Evolutionary conservation across 2,329 filamentous ascomycete species (phyloP).

Genomic region (Colletotrichum sp.): DNA sequence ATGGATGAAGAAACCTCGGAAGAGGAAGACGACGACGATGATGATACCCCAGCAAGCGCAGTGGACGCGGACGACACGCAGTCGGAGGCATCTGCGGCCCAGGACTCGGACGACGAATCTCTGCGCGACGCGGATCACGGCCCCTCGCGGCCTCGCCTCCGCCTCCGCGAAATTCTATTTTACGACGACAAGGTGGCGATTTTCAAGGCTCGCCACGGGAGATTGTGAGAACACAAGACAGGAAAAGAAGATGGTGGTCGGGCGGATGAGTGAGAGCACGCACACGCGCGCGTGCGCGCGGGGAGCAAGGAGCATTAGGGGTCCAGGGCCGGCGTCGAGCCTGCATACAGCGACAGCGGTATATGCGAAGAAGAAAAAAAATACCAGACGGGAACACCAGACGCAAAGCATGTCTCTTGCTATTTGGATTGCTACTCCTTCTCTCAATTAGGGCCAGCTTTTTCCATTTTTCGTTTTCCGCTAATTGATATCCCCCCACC

Average conservation of each 20-base stretch:
- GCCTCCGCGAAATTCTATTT: constrained; percentile 79
- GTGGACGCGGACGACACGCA: constrained; percentile 33
- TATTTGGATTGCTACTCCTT: neutral
- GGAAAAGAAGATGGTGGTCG: neutral
- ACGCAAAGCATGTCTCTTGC: neutral
- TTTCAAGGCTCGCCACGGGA: constrained; percentile 75
- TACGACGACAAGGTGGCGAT: constrained; percentile 85
- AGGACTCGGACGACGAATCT: constrained; percentile 53
- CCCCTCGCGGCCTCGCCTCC: constrained; percentile 50
- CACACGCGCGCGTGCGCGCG: neutral
- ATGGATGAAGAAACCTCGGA: constrained; percentile 34
- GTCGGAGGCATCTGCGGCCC: constrained; percentile 18
- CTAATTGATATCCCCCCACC: constrained; percentile 13
- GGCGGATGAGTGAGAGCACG: neutral
- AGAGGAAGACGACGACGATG: constrained; percentile 27
- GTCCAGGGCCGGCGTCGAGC: neutral
- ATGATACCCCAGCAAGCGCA: constrained; percentile 34
- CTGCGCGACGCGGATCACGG: constrained; percentile 48
- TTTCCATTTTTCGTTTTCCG: neutral
- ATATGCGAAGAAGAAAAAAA: neutral
- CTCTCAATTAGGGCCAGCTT: neutral
- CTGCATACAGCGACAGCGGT: neutral
- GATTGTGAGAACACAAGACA: constrained; percentile 32
- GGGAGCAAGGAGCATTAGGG: neutral
- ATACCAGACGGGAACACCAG: neutral